Evolutionary conservation across 345 rosid species (phyloP).

Genomic region (Dipteronia sinensis): DNA sequence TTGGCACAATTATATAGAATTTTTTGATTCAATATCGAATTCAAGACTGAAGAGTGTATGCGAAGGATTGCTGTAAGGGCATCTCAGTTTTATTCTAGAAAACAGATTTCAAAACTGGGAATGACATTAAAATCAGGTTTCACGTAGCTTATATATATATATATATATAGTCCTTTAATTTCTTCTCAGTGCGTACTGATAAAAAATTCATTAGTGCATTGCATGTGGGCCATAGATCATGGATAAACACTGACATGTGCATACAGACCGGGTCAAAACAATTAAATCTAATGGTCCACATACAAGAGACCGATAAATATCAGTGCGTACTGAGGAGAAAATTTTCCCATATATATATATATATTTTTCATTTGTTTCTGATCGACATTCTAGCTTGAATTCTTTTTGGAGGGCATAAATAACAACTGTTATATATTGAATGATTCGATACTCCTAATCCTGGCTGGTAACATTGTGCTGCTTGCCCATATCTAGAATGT

Average conservation of each 20-base stretch:
- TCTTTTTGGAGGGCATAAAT: neutral
- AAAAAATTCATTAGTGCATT: too few species aligned
- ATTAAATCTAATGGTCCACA: too few species aligned
- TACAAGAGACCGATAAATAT: too few species aligned
- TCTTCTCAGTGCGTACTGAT: too few species aligned
- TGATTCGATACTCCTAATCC: neutral
- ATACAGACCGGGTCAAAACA: too few species aligned
- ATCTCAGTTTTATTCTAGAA: neutral
- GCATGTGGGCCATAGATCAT: too few species aligned
- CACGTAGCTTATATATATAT: neutral
- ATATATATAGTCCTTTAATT: too few species aligned
- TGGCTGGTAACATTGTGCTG: neutral
- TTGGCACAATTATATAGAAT: neutral
- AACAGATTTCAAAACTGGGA: neutral
- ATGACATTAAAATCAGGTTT: neutral
- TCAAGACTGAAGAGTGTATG: neutral
- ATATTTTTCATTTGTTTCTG: neutral
- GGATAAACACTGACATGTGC: too few species aligned
- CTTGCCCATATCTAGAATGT: constrained; percentile 1
- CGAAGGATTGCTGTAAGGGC: neutral
- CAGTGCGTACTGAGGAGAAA: too few species aligned
- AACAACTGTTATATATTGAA: neutral
- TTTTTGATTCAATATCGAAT: neutral
- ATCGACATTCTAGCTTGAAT: neutral
- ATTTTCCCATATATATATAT: neutral